Percentiles rank a stretch among this genome's conserved stretches.
Evolutionary conservation across 176 grass and related monocot genomes (phyloP).

Genomic region (Oryza longistaminata): DNA sequence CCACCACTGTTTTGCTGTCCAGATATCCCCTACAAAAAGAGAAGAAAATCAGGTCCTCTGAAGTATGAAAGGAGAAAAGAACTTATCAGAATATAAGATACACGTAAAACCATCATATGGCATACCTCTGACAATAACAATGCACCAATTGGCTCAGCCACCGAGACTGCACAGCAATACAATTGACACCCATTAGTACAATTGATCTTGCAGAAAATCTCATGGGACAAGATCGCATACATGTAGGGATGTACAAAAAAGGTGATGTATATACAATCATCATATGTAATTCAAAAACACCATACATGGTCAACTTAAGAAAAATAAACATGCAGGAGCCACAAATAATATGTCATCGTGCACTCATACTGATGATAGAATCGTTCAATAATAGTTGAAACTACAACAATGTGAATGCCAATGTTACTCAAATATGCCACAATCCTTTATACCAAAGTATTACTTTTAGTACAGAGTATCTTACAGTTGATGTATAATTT

Average conservation of each 20-base stretch:
- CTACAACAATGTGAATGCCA: neutral
- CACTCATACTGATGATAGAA: neutral
- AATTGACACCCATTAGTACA: constrained; percentile 20
- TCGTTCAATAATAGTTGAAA: neutral
- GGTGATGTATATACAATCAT: constrained; percentile 4
- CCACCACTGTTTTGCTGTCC: constrained; percentile 56
- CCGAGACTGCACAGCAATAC: constrained; percentile 38
- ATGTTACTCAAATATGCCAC: neutral
- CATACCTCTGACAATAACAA: constrained; percentile 63
- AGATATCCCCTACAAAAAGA: constrained; percentile 53
- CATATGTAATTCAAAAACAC: constrained; percentile 3
- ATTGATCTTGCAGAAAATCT: constrained; percentile 7
- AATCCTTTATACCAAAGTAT: neutral
- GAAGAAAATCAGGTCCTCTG: constrained; percentile 17
- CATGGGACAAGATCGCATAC: constrained; percentile 8
- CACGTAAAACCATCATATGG: constrained; percentile 6
- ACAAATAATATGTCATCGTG: neutral
- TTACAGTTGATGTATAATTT: neutral
- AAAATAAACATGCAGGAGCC: constrained; percentile 1
- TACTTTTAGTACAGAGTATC: neutral
- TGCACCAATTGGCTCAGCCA: constrained; percentile 47
- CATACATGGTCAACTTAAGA: constrained; percentile 10
- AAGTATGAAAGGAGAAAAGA: constrained; percentile 9
- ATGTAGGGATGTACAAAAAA: neutral
- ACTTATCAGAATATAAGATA: neutral